These are phyloP conservation scores for Protomyces macrosporus DNA, from an alignment of 1,139 yeast genomes.

Conservation along the genomic window DNA sequence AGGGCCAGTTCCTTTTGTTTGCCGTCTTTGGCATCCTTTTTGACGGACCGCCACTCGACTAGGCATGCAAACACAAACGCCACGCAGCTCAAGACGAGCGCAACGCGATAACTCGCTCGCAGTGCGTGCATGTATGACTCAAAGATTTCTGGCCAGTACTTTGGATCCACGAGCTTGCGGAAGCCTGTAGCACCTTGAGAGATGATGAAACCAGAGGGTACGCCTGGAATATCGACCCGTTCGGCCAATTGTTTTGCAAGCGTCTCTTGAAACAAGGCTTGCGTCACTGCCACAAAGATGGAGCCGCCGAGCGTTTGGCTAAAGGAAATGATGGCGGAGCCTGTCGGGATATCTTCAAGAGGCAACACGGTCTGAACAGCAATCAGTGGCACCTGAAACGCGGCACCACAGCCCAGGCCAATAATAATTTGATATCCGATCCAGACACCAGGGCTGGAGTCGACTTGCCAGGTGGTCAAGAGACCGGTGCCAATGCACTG, in stretches of 20 bases:
- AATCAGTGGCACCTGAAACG: slow-evolving; percentile 49
- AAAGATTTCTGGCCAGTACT: neutral
- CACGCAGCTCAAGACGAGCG: slow-evolving; percentile 1
- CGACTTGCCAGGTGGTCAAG: slow-evolving; percentile 43
- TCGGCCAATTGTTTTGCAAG: slow-evolving; percentile 6
- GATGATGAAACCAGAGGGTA: neutral
- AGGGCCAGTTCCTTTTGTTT: neutral
- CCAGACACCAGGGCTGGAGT: slow-evolving; percentile 41
- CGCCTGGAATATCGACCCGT: neutral
- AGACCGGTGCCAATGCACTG: slow-evolving; percentile 54
- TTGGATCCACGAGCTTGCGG: slow-evolving; percentile 7
- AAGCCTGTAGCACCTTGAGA: slow-evolving; percentile 15
- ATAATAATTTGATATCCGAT: slow-evolving; percentile 53
- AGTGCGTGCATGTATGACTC: slow-evolving; percentile 12
- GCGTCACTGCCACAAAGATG: slow-evolving; percentile 26
- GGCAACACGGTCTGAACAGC: slow-evolving; percentile 28
- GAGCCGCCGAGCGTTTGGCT: slow-evolving; percentile 28
- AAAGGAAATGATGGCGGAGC: slow-evolving; percentile 25
- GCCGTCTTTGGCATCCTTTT: neutral
- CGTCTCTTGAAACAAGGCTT: slow-evolving; percentile 23
- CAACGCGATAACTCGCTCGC: neutral
- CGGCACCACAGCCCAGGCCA: slow-evolving; percentile 54
- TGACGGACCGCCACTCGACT: slow-evolving; percentile 16
- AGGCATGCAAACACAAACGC: slow-evolving; percentile 4
- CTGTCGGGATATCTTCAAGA: slow-evolving; percentile 25